Conservation (phyloP, 352 stramenopile genomes). For the Thraustochytrium sp. region DNA sequence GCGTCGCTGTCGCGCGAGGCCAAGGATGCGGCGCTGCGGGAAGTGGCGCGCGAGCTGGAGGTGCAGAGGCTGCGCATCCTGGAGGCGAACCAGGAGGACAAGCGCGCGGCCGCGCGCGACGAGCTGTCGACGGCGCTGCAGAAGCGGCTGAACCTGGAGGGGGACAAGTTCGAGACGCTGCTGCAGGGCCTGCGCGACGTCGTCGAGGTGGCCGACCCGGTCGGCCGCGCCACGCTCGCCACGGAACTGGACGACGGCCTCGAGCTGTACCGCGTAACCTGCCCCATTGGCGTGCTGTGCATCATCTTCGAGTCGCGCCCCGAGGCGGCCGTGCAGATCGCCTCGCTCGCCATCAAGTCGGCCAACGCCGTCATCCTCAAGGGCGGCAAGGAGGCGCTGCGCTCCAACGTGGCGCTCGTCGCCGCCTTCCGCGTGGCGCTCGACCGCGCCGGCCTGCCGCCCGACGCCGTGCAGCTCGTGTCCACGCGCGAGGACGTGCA, state of each 20-base stretch:
- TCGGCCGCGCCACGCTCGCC: slow-evolving; percentile 62
- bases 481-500: slow-evolving; percentile 84
- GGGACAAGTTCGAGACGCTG: slow-evolving; percentile 88
- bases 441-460: slow-evolving; percentile 67
- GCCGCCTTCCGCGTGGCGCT: slow-evolving; percentile 87
- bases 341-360: slow-evolving; percentile 84
- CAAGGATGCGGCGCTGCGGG: background rate
- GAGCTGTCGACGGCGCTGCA: slow-evolving; percentile 55
- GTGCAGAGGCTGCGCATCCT: background rate
- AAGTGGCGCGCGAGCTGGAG: background rate
- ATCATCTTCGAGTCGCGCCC: slow-evolving; percentile 97
- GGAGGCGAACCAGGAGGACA: slow-evolving; percentile 34
- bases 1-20: background rate
- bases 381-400: slow-evolving; percentile 87
- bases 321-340: slow-evolving; percentile 91
- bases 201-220: slow-evolving; percentile 64
- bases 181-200: slow-evolving; percentile 87
- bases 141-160: slow-evolving; percentile 72
- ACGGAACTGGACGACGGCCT: slow-evolving; percentile 83
- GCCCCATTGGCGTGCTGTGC: slow-evolving; percentile 92
- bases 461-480: slow-evolving; percentile 82
- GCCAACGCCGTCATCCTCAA: slow-evolving; percentile 95
- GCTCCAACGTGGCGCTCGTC: slow-evolving; percentile 82
- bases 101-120: background rate
- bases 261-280: slow-evolving; percentile 84